A percentile compares a stretch with the other conserved stretches of the same genome.
These are phyloP conservation scores for Lonicera japonica DNA, from an alignment of 129 eudicot species.

Conservation along the genomic window DNA sequence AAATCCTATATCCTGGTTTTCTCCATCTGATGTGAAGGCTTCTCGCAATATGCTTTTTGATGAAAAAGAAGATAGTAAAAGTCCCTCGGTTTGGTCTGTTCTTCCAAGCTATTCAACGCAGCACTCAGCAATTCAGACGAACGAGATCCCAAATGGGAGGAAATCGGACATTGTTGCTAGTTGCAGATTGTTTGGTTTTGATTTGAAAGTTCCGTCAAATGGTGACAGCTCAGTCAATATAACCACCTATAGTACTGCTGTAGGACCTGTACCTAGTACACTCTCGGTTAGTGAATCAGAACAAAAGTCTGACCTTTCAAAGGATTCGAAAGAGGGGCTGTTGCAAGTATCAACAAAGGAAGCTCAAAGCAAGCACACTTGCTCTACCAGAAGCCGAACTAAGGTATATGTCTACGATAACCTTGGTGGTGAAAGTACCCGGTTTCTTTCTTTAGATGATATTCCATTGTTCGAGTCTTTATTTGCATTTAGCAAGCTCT, in stretches of 20 bases:
- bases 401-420: constrained; percentile 46
- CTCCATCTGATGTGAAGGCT: constrained; percentile 31
- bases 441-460: not conserved
- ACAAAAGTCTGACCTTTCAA: constrained; percentile 44
- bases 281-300: constrained; percentile 39
- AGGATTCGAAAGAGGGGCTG: constrained; percentile 49
- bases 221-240: constrained; percentile 25
- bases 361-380: constrained; percentile 52
- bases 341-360: constrained; percentile 48
- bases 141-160: constrained; percentile 5
- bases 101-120: not conserved
- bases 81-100: not conserved
- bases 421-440: not conserved
- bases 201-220: constrained; percentile 36
- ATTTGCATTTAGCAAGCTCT: not conserved
- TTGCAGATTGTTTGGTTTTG: constrained; percentile 76
- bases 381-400: constrained; percentile 75
- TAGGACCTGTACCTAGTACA: constrained; percentile 30
- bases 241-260: constrained; percentile 10
- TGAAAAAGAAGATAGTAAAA: not conserved
- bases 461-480: not conserved
- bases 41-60: constrained; percentile 13
- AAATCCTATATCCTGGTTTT: constrained; percentile 15
- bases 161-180: constrained; percentile 33
- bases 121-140: not conserved